Evolutionary conservation across 2,329 filamentous ascomycete species (phyloP).

Genomic region (Diaporthe citriasiana): DNA sequence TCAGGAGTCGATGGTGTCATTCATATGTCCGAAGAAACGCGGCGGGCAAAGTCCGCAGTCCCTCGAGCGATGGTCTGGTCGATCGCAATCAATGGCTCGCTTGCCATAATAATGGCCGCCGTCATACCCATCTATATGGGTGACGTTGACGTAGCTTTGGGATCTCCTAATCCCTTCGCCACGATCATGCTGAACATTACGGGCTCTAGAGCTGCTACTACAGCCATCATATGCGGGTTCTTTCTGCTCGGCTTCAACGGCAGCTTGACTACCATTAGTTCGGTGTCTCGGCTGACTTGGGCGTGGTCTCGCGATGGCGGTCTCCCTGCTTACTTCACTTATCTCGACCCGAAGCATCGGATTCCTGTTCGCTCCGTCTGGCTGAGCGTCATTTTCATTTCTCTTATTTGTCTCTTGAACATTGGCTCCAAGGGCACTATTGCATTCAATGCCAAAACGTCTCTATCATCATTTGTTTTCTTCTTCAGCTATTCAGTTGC

Average conservation of each 20-base stretch:
- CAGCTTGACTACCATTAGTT: conserved; percentile 59
- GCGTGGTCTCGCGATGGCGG: conserved; percentile 63
- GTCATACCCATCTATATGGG: conserved; percentile 61
- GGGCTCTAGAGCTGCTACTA: conserved; percentile 56
- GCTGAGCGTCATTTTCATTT: conserved; percentile 51
- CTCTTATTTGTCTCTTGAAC: conserved; percentile 55
- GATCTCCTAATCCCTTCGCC: conserved; percentile 56
- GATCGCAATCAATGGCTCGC: conserved; percentile 56
- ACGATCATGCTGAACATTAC: conserved; percentile 57
- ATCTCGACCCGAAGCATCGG: conserved; percentile 50
- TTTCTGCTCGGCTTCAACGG: conserved; percentile 55
- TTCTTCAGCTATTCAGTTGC: neutral
- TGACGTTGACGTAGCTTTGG: conserved; percentile 51
- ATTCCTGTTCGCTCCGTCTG: conserved; percentile 55
- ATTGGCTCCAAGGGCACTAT: conserved; percentile 52
- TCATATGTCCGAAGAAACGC: conserved; percentile 62
- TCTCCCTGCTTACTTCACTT: conserved; percentile 39
- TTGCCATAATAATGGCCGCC: conserved; percentile 57
- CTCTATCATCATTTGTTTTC: neutral
- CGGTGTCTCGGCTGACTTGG: conserved; percentile 63
- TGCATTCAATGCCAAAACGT: neutral
- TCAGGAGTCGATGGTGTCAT: conserved; percentile 62
- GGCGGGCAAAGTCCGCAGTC: conserved; percentile 60
- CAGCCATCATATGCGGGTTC: conserved; percentile 55
- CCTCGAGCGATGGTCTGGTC: conserved; percentile 60